Base-by-base conservation (phyloP, 2,329 filamentous ascomycete species). In the Fusarium kyushuense region DNA sequence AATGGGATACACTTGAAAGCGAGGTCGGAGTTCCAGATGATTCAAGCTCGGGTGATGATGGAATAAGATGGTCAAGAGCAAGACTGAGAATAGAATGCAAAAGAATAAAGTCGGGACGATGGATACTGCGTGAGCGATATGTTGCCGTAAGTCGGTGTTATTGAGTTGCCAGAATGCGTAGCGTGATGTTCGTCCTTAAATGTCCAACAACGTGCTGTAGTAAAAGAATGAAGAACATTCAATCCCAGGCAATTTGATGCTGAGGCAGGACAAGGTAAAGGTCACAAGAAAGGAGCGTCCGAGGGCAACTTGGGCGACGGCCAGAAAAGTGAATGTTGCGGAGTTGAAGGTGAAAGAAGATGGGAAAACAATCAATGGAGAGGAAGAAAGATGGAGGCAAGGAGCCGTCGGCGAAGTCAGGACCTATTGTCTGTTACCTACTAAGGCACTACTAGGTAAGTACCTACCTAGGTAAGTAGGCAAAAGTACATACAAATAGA, bases 61-160 rank as follows among this genome's bases (percentile, higher is more conserved):
- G 19, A 49, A 38, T 29, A 38, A 41, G 32, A 48, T 25, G 38
- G 48, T 41, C 45, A 47, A 43, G 41, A 55, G 32, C 41, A 13
- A 35, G 23, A 38, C 30, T 42, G 40, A 54, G 29, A 48, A 67
- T 53, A 52, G 29, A 48, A 33, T 33, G 21, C 29, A 33, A 23
- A 23, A 47, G 38, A 52, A 61, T 64, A 52, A 41, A 63, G 63
- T 45, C 17, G 38, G 55, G 48, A 33, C 47, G 47, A 72, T 69
- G 45, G 48, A 73, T 72, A 68, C 59, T 73, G 59, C 46, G 52
- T 58, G 71, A 71, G 69, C 58, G 63, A 68, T 69, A 74, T 72
- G 65, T 35, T 70, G 65, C 46, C 47, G 70, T 67, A 70, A 62
- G 25, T 71, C 43, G 58, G 64, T 64, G 48, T 59, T 73, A 55